Conservation (phyloP, 2,329 filamentous ascomycete genomes). For the Colletotrichum lentis region DNA sequence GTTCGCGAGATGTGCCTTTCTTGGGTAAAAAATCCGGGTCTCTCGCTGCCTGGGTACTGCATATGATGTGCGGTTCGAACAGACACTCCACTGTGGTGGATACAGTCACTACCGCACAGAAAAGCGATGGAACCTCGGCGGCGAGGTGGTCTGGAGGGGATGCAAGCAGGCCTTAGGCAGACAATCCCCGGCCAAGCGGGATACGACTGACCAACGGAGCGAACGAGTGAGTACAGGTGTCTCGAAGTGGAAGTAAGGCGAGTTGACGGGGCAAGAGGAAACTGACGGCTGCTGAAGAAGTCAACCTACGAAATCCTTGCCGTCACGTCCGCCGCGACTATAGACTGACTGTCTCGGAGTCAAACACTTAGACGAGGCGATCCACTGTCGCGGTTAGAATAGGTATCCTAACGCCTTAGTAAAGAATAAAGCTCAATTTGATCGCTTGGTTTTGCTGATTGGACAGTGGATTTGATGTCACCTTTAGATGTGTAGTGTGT, state of each 20-base stretch:
- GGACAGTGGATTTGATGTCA: neutral
- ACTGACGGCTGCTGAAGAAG: constrained; percentile 24
- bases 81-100: neutral
- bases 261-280: neutral
- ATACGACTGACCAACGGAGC: neutral
- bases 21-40: neutral
- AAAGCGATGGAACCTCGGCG: neutral
- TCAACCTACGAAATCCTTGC: neutral
- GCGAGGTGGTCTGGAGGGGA: neutral
- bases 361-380: neutral
- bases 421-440: constrained; percentile 3
- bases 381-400: neutral
- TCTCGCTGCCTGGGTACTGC: neutral
- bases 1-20: neutral
- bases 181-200: neutral
- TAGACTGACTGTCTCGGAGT: neutral
- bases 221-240: neutral
- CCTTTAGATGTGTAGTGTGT: neutral
- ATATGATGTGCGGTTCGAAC: neutral
- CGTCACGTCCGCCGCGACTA: neutral
- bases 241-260: neutral
- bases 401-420: neutral
- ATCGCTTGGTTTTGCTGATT: constrained; percentile 1
- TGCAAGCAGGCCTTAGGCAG: constrained; percentile 4
- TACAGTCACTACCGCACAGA: neutral